Evolutionary conservation across 2,329 filamentous ascomycete species (phyloP).

Genomic region (Colletotrichum liaoningense): DNA sequence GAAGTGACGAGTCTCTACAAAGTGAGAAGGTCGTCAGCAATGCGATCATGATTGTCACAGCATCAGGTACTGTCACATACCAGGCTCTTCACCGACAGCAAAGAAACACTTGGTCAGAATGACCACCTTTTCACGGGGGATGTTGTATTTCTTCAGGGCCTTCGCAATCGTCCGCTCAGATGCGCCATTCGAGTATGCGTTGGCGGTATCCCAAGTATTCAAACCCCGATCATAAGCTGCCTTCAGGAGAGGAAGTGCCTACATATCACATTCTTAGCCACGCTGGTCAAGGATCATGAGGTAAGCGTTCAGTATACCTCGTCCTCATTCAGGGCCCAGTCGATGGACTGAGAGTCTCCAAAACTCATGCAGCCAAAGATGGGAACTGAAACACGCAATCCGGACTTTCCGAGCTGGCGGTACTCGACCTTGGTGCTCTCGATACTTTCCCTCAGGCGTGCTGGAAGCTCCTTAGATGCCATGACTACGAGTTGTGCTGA

Average conservation of each 20-base stretch:
- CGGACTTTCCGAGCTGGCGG: conserved; percentile 68
- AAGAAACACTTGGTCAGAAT: conserved; percentile 68
- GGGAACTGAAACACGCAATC: conserved; percentile 71
- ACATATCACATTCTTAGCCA: background rate
- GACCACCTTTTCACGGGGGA: conserved; percentile 67
- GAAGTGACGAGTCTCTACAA: conserved; percentile 36
- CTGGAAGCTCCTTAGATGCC: conserved; percentile 25
- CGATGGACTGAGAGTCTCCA: conserved; percentile 61
- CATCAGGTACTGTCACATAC: conserved; percentile 30
- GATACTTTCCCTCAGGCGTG: conserved; percentile 40
- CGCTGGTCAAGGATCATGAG: background rate
- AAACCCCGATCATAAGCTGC: conserved; percentile 72
- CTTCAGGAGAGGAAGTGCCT: conserved; percentile 69
- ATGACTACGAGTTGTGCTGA: background rate
- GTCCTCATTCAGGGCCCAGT: conserved; percentile 70
- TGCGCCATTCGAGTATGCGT: conserved; percentile 66
- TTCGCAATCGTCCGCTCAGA: conserved; percentile 67
- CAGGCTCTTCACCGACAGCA: conserved; percentile 59
- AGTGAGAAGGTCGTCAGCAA: background rate
- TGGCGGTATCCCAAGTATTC: conserved; percentile 69
- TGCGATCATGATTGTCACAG: background rate
- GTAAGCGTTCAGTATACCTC: conserved; percentile 41
- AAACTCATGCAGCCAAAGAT: conserved; percentile 75
- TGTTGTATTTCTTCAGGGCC: conserved; percentile 68
- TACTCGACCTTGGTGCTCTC: conserved; percentile 58